Evolutionary conservation across 768 basidiomycete genomes (phyloP).

Genomic region (Xerocomellus intermedius): DNA sequence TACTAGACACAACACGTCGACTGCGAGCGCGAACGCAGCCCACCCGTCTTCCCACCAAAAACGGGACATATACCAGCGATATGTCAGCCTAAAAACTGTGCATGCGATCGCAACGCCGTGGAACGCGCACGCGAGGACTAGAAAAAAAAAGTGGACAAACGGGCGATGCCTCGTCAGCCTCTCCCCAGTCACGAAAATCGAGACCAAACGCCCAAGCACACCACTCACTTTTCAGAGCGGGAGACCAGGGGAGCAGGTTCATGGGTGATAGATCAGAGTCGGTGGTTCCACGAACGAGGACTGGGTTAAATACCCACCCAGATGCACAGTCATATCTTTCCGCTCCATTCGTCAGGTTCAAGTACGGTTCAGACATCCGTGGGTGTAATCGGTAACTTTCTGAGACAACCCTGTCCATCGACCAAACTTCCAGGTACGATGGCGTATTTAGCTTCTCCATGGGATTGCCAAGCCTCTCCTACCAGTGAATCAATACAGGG

Average conservation of each 20-base stretch:
- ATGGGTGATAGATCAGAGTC: neutral
- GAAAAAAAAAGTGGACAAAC: neutral
- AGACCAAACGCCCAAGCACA: too few relatives aligned
- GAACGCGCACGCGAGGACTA: slow-evolving; percentile 16
- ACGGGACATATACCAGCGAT: slow-evolving; percentile 16
- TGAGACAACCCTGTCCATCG: too few relatives aligned
- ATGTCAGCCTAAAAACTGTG: slow-evolving; percentile 24
- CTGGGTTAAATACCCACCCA: neutral
- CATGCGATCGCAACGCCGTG: slow-evolving; percentile 24
- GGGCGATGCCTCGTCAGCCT: neutral
- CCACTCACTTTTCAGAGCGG: slow-evolving; percentile 15
- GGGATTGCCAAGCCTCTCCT: too few relatives aligned
- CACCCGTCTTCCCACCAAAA: slow-evolving; percentile 34
- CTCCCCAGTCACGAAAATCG: neutral
- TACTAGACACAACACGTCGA: slow-evolving; percentile 16
- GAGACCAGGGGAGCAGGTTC: slow-evolving; percentile 8
- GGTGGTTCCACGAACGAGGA: neutral
- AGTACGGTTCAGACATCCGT: too few relatives aligned
- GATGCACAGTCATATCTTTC: neutral
- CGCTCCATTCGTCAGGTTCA: neutral
- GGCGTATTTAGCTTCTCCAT: too few relatives aligned
- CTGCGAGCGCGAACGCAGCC: slow-evolving; percentile 21
- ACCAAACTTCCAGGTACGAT: too few relatives aligned
- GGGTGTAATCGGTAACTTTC: too few relatives aligned
- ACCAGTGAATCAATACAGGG: too few relatives aligned